Base-by-base conservation (phyloP, 257 asterid species). In the Solanum etuberosum region DNA sequence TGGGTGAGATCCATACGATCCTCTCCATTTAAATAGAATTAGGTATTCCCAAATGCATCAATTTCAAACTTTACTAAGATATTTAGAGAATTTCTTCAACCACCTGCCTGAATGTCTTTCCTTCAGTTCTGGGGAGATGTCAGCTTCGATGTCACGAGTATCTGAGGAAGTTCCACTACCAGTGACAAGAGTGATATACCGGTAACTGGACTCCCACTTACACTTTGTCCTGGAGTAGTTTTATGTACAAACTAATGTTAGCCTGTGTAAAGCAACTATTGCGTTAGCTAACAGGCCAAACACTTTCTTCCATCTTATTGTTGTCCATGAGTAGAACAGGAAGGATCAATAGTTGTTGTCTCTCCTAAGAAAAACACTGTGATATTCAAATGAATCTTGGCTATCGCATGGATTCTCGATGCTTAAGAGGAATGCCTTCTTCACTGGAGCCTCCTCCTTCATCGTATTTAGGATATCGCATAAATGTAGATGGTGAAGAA, bases 381-480 rank as follows among this genome's bases (percentile, higher is more conserved):
- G n/a, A 42, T 42, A 77, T 77, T 78, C 63, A 46, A 27, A 27
- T 43, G 10, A 43, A 46, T 27, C 67, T 46, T 4, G 63, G 68
- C 29, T 85, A 85, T 85, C 51, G 71, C 83, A 85, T 85, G 83
- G 71, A 81, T 84, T 88, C 92, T 15, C 86, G 85, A 40, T 82
- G 83, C 32, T 84, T 87, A n/a, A 90, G 90, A 81, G 92, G 91
- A 63, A 87, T 83, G 76, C 84, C 68, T 85, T 90, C 92, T 21
- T 48, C 80, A 71, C 71, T 78, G 2, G 87, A 43, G 65, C 84
- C 72, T 20, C 71, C 87, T 14, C 81, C 61, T 27, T 88, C 89
- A 15, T 86, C 77, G 27, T 86, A 88, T 77, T 86, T 90, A 16
- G 83, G 86, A 68, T 83, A 27, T 48, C 87, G 73, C 35, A 70